These are phyloP conservation scores for Nicotiana noctiflora DNA, from an alignment of 257 asterid species.

Conservation along the genomic window DNA sequence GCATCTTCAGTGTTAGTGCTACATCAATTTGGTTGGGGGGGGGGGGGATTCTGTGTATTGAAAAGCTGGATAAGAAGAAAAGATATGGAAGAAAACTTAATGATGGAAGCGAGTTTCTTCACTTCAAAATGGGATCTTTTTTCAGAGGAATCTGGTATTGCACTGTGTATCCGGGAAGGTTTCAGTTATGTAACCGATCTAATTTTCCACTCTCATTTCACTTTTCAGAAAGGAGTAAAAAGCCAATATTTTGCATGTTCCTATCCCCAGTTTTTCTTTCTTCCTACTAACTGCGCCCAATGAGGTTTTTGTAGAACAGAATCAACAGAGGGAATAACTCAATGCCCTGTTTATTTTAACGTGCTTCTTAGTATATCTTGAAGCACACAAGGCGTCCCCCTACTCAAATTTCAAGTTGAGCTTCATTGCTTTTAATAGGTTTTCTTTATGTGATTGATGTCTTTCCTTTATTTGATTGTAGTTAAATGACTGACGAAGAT, in stretches of 20 bases:
- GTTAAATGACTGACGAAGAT: slow-evolving; percentile 7
- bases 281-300: not conserved
- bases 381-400: not conserved
- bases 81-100: not conserved
- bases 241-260: not conserved
- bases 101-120: not conserved
- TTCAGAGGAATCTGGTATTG: not conserved
- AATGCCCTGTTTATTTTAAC: not conserved
- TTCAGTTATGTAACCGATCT: not conserved
- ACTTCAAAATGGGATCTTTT: not conserved
- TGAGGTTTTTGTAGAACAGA: not conserved
- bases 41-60: not conserved
- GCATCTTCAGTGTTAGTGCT: not conserved
- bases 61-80: not conserved
- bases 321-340: not conserved
- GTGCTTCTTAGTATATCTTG: not conserved
- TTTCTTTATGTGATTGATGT: not conserved
- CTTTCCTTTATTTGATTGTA: not conserved
- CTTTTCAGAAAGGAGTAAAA: not conserved
- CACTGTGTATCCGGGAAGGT: not conserved
- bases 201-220: slow-evolving; percentile 5
- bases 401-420: not conserved
- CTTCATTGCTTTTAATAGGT: not conserved
- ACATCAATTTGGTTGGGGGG: not conserved
- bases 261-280: not conserved